These are phyloP conservation scores for Platismatia glauca DNA, from an alignment of 495 filamentous ascomycete genomes.

Conservation along the genomic window DNA sequence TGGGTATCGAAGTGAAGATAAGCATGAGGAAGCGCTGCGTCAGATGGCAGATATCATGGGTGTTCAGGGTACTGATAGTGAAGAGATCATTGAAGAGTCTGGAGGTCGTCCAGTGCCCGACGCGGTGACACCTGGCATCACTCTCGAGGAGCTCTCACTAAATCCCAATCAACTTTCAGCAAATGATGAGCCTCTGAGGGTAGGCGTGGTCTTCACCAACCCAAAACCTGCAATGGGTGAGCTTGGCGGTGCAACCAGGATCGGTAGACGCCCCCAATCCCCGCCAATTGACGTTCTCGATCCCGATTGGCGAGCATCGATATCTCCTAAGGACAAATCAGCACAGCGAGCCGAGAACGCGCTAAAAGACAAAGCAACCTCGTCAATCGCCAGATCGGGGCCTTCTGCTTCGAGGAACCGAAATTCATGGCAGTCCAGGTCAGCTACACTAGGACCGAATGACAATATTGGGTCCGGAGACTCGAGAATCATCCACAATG, in stretches of 20 bases:
- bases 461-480: slow-evolving; percentile 65
- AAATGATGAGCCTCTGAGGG: not conserved
- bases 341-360: not conserved
- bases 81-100: slow-evolving; percentile 46
- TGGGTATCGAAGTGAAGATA: slow-evolving; percentile 63
- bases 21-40: slow-evolving; percentile 67
- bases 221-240: not conserved
- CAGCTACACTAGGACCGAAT: slow-evolving; percentile 30
- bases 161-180: not conserved
- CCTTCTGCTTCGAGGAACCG: slow-evolving; percentile 8
- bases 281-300: not conserved
- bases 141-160: slow-evolving; percentile 21
- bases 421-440: slow-evolving; percentile 3
- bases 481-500: slow-evolving; percentile 61
- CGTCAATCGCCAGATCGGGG: not conserved
- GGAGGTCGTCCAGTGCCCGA: slow-evolving; percentile 30
- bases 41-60: slow-evolving; percentile 70
- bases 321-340: not conserved
- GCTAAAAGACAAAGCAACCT: not conserved
- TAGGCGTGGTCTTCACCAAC: not conserved
- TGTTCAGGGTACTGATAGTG: slow-evolving; percentile 52
- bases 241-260: not conserved
- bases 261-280: not conserved
- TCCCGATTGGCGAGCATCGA: not conserved
- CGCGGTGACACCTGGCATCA: slow-evolving; percentile 22